These are phyloP conservation scores for Gentiana straminea DNA, from an alignment of 257 asterid species.

Conservation along the genomic window DNA sequence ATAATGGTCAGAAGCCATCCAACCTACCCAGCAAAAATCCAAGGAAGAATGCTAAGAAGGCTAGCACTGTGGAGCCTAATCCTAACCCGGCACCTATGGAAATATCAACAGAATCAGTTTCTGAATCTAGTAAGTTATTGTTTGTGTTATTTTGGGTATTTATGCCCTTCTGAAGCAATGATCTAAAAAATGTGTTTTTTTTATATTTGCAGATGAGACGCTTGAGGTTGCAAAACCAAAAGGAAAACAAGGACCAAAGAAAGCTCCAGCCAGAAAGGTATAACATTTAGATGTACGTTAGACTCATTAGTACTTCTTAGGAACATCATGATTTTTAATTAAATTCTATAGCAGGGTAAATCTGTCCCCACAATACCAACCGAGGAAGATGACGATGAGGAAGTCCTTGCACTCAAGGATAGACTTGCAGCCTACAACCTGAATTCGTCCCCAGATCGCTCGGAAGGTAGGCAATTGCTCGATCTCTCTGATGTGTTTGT, in stretches of 20 bases:
- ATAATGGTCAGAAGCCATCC: slow-evolving; percentile 15
- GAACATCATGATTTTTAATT: not conserved
- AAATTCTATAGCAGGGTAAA: slow-evolving; percentile 13
- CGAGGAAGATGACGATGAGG: slow-evolving; percentile 40
- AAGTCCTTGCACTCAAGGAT: slow-evolving; percentile 51
- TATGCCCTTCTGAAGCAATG: not conserved
- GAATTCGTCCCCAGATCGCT: slow-evolving; percentile 70
- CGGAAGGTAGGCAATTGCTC: slow-evolving; percentile 36
- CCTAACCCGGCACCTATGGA: slow-evolving; percentile 40
- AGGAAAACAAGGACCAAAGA: slow-evolving; percentile 58
- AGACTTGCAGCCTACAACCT: slow-evolving; percentile 81
- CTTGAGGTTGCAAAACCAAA: slow-evolving; percentile 47
- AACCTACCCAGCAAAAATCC: slow-evolving; percentile 37
- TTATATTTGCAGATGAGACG: slow-evolving; percentile 24
- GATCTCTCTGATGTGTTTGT: not conserved
- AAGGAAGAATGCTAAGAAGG: slow-evolving; percentile 40
- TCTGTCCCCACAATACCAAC: slow-evolving; percentile 10
- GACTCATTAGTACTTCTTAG: too few species aligned
- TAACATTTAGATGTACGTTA: too few species aligned
- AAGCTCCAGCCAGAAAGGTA: slow-evolving; percentile 72
- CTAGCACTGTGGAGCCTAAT: slow-evolving; percentile 31
- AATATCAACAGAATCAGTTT: slow-evolving; percentile 25
- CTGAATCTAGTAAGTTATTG: slow-evolving; percentile 39
- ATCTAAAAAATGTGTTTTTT: not conserved
- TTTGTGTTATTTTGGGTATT: not conserved